A percentile compares a stretch with the other conserved stretches of the same genome.
Evolutionary conservation across 768 basidiomycete species (phyloP).

Genomic region (Boletus rufocinnamomeus): DNA sequence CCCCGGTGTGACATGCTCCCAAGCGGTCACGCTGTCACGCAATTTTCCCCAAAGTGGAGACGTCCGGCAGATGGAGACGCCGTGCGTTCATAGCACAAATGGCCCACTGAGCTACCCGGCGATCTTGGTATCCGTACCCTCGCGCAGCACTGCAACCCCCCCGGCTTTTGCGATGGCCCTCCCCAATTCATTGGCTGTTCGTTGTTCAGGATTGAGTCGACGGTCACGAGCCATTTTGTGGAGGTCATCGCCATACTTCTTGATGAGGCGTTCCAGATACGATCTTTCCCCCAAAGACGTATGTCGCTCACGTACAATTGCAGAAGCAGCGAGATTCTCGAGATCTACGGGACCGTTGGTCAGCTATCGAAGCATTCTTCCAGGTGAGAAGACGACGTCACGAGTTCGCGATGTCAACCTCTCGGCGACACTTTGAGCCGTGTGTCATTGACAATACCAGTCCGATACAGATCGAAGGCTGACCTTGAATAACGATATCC

Average conservation of each 20-base stretch:
- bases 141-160: conserved; percentile 36
- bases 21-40: conserved; percentile 32
- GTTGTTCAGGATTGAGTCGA: conserved; percentile 79
- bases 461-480: conserved; percentile 21
- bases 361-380: conserved; percentile 8
- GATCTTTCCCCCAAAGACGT: conserved; percentile 67
- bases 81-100: conserved; percentile 6
- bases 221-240: conserved; percentile 79
- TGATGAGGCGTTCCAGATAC: conserved; percentile 66
- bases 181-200: conserved; percentile 76
- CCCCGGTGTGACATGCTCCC: conserved; percentile 28
- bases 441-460: neutral
- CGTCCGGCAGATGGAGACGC: conserved; percentile 15
- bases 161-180: conserved; percentile 63
- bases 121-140: neutral
- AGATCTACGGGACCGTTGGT: conserved; percentile 49
- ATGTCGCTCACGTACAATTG: conserved; percentile 54
- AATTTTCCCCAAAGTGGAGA: conserved; percentile 21
- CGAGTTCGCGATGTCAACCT: conserved; percentile 4
- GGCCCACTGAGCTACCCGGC: conserved; percentile 3
- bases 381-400: conserved; percentile 4
- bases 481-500: conserved; percentile 35
- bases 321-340: conserved; percentile 57
- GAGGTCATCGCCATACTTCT: conserved; percentile 70
- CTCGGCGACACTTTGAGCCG: conserved; percentile 3